Conservation (phyloP, 805 yeast genomes). For the Kodamaea hsintzibuensis region DNA sequence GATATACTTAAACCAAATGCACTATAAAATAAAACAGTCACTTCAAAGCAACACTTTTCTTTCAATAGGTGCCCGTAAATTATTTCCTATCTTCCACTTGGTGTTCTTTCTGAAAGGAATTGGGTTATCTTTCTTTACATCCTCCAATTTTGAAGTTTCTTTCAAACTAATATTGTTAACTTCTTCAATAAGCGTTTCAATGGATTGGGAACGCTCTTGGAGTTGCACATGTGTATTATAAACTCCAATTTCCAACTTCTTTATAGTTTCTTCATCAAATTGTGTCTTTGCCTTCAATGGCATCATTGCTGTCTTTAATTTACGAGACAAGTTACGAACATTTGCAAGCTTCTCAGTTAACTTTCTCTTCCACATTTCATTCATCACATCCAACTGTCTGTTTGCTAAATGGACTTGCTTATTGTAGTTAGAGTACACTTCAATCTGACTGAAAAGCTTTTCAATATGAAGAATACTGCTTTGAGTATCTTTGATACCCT, state of each 20-base stretch:
- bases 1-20: too few relatives aligned
- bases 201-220: conserved; percentile 12
- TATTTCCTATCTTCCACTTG: conserved; percentile 3
- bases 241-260: conserved; percentile 29
- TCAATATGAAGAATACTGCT: conserved; percentile 22
- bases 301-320: conserved; percentile 27
- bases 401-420: conserved; percentile 15
- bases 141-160: neutral
- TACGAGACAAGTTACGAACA: conserved; percentile 24
- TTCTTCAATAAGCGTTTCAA: conserved; percentile 14
- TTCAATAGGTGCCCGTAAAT: neutral
- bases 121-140: neutral
- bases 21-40: too few relatives aligned
- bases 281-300: conserved; percentile 32
- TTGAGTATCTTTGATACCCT: conserved; percentile 17
- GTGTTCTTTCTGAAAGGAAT: neutral
- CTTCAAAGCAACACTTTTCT: neutral
- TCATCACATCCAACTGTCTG: conserved; percentile 33
- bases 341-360: conserved; percentile 28
- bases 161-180: neutral
- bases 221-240: conserved; percentile 27
- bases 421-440: conserved; percentile 15
- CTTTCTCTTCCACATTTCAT: conserved; percentile 23
- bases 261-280: conserved; percentile 18
- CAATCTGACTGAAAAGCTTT: conserved; percentile 28